Conservation (phyloP, 352 stramenopile species). For the Phytopythium oedochilum region DNA sequence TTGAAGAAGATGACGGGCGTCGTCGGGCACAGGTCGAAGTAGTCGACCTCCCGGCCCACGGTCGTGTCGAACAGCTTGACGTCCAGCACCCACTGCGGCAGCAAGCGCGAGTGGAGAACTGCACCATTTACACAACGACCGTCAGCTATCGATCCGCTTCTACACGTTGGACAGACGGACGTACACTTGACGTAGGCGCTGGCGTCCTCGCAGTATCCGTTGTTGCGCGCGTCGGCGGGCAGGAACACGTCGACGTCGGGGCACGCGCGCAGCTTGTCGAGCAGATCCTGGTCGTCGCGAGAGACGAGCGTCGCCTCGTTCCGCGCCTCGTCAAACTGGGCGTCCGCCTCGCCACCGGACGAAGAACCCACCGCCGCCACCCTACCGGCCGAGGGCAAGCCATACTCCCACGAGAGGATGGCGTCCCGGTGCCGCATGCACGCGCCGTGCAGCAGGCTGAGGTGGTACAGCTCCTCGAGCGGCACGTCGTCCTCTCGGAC, state of each 20-base stretch:
- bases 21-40: slow-evolving; percentile 43
- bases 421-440: slow-evolving; percentile 39
- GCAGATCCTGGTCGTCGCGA: slow-evolving; percentile 24
- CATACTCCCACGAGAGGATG: slow-evolving; percentile 45
- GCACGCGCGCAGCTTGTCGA: slow-evolving; percentile 48
- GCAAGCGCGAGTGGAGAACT: slow-evolving; percentile 22
- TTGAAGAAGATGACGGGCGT: slow-evolving; percentile 42
- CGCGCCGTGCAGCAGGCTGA: slow-evolving; percentile 44
- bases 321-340: slow-evolving; percentile 13
- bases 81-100: slow-evolving; percentile 40
- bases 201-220: slow-evolving; percentile 52
- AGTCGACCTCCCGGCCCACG: slow-evolving; percentile 19
- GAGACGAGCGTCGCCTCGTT: slow-evolving; percentile 22
- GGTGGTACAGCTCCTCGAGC: slow-evolving; percentile 29
- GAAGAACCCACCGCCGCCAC: background rate
- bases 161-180: background rate
- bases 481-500: slow-evolving; percentile 17
- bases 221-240: slow-evolving; percentile 26
- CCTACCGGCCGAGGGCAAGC: slow-evolving; percentile 5
- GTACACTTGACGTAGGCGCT: slow-evolving; percentile 58
- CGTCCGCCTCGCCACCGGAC: background rate
- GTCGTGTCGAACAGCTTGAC: slow-evolving; percentile 24
- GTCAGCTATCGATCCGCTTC: no score
- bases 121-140: background rate
- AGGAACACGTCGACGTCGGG: slow-evolving; percentile 67